Conservation (phyloP, 1,284 basidiomycete species). For the Flammula alnicola region DNA sequence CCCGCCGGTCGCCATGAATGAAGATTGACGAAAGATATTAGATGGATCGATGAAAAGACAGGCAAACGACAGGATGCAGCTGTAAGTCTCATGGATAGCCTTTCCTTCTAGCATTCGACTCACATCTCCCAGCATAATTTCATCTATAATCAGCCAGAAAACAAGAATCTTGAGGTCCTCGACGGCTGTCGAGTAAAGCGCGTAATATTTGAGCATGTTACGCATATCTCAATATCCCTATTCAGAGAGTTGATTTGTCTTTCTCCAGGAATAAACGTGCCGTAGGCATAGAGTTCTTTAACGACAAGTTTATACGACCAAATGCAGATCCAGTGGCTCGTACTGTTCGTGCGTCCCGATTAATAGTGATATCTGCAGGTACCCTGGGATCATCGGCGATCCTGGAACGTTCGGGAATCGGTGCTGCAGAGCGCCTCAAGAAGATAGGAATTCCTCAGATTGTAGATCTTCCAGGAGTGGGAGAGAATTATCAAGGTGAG, state of each 20-base stretch:
- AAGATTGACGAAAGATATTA: not conserved
- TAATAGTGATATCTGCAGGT: slow-evolving; percentile 54
- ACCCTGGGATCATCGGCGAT: slow-evolving; percentile 58
- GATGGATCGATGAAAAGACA: slow-evolving; percentile 43
- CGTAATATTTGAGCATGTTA: slow-evolving; percentile 49
- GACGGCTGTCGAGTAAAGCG: slow-evolving; percentile 46
- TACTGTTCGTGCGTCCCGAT: slow-evolving; percentile 40
- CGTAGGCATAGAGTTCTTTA: slow-evolving; percentile 57
- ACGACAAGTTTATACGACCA: slow-evolving; percentile 36
- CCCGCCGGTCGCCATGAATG: not conserved
- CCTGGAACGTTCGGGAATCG: slow-evolving; percentile 59
- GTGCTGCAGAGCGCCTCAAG: slow-evolving; percentile 41
- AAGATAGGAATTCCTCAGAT: slow-evolving; percentile 42
- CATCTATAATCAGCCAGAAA: slow-evolving; percentile 51
- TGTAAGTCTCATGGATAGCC: not conserved
- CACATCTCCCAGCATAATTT: slow-evolving; percentile 43
- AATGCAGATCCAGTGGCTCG: slow-evolving; percentile 17
- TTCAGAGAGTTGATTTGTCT: not conserved
- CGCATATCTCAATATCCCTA: not conserved
- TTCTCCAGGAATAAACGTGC: slow-evolving; percentile 48
- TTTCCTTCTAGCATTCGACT: not conserved
- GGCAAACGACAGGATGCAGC: slow-evolving; percentile 61
- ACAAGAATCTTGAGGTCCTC: slow-evolving; percentile 45
- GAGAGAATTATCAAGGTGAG: slow-evolving; percentile 55
- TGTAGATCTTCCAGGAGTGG: slow-evolving; percentile 59